A percentile compares a stretch with the other conserved stretches of the same genome.
phyloP scores from a whole-genome alignment of 352 stramenopile species.

The Peronosclerospora sorghi region DNA sequence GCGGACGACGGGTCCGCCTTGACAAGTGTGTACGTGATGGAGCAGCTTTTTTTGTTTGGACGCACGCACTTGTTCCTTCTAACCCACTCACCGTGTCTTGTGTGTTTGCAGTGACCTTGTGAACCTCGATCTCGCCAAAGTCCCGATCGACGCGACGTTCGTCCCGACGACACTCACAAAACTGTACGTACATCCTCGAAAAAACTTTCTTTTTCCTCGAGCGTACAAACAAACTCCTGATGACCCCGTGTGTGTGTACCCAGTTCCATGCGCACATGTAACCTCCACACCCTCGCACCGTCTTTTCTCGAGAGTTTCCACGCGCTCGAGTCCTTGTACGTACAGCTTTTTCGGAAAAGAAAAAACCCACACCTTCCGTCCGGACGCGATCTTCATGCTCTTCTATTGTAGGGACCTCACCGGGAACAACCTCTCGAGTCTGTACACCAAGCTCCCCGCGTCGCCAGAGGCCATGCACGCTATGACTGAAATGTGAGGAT shows the following conservation, averaged over 20 bases:
- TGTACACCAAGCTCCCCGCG: constrained; percentile 16
- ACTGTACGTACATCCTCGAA: constrained; percentile 11
- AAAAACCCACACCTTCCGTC: neutral
- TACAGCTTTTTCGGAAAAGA: neutral
- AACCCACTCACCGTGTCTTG: no score
- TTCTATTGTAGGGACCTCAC: constrained; percentile 16
- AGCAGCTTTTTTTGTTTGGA: neutral
- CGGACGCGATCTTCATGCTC: neutral
- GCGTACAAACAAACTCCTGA: neutral
- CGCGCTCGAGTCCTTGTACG: constrained; percentile 18
- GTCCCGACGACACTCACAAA: constrained; percentile 21
- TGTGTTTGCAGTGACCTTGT: constrained; percentile 18
- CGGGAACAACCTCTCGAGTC: constrained; percentile 23
- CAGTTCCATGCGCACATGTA: constrained; percentile 21
- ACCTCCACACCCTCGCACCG: constrained; percentile 18
- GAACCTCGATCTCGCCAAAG: constrained; percentile 23
- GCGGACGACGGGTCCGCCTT: constrained; percentile 12
- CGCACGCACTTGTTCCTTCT: no score
- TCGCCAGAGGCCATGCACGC: constrained; percentile 13
- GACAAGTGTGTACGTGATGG: constrained; percentile 16
- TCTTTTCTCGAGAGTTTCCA: constrained; percentile 24
- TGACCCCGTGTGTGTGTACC: neutral
- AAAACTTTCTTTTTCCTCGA: no score
- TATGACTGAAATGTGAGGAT: constrained; percentile 23
- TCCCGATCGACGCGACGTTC: constrained; percentile 16